phyloP scores from a whole-genome alignment of 2,329 filamentous ascomycete genomes.

The Fusarium acutatum region DNA sequence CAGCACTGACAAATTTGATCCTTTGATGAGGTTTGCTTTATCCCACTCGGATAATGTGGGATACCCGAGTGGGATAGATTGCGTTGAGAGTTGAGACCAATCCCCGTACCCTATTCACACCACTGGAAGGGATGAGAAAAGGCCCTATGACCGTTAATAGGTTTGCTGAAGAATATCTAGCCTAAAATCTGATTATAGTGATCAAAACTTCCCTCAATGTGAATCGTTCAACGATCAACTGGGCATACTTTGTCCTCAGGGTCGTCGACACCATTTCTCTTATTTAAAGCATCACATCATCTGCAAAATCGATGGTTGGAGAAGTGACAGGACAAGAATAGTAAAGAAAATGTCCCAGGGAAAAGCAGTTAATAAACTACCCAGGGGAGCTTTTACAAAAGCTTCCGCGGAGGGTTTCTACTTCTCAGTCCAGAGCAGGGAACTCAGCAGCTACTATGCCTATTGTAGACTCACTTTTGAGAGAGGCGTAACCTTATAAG shows the following conservation, averaged over 20 bases:
- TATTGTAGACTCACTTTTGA: not conserved
- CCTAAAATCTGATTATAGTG: rapidly evolving
- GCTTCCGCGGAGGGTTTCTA: not conserved
- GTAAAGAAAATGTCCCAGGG: not conserved
- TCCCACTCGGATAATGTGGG: constrained; percentile 19
- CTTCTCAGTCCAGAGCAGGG: rapidly evolving
- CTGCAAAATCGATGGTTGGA: rapidly evolving
- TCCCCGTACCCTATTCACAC: rapidly evolving
- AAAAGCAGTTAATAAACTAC: not conserved
- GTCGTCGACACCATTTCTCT: rapidly evolving
- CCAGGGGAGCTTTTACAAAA: not conserved
- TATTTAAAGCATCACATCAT: rapidly evolving
- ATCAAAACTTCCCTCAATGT: not conserved
- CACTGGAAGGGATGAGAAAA: not conserved
- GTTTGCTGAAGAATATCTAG: not conserved
- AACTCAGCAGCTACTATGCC: not conserved
- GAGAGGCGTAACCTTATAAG: not conserved
- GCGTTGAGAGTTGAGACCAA: not conserved
- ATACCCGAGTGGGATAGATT: not conserved
- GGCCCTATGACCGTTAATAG: too few relatives aligned
- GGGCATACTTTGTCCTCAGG: not conserved
- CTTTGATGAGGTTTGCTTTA: not conserved
- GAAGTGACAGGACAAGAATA: rapidly evolving
- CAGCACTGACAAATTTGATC: not conserved
- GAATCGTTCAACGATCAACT: not conserved